Evolutionary conservation across 441 rosid genomes (phyloP), one percentile per base, ranked within the genome.

Genomic region (Biscutella laevigata): DNA sequence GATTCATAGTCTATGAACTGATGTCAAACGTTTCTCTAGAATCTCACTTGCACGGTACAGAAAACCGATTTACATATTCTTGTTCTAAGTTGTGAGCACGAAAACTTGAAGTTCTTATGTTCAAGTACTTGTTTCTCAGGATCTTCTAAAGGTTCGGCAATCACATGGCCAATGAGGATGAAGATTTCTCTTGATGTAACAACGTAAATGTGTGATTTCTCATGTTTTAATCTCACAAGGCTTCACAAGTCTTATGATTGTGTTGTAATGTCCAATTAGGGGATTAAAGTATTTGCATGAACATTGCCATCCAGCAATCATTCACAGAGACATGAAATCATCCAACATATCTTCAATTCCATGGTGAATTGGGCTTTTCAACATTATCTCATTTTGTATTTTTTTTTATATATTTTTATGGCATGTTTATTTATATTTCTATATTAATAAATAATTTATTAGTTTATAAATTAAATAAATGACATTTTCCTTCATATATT

Each of bases 281-380:
- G 71, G 95, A 74, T 68, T 90, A 64, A 95, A 90, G 46, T 80
- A 90, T 81, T 71, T 90, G 57, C 98, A 90, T 59, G 94, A 84
- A 60, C 87, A 72, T 68, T 84, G 95, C 75, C 77, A 73, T 60
- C 98, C 98, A 48, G 70, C 77, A 21, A 91, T 90, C 75, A 86
- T 90, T 51, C 98, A 90, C 75, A 82, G 98, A 63, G 98, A 90
- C 81, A 83, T 90, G 77, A 90, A 90, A 81, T 80, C 98, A 2
- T 86, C 98, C 58, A 90, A 90, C 70, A 83, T 90, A 48, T 82
- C n/a, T n/a, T n/a, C n/a, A n/a, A n/a, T n/a, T n/a, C n/a, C n/a
- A n/a, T n/a, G n/a, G n/a, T n/a, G n/a, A n/a, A n/a, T n/a, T n/a
- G n/a, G n/a, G n/a, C n/a, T n/a, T n/a, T n/a, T n/a, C n/a, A n/a